phyloP scores from a whole-genome alignment of 495 filamentous ascomycete genomes.

The Aspergillus panamensis region DNA sequence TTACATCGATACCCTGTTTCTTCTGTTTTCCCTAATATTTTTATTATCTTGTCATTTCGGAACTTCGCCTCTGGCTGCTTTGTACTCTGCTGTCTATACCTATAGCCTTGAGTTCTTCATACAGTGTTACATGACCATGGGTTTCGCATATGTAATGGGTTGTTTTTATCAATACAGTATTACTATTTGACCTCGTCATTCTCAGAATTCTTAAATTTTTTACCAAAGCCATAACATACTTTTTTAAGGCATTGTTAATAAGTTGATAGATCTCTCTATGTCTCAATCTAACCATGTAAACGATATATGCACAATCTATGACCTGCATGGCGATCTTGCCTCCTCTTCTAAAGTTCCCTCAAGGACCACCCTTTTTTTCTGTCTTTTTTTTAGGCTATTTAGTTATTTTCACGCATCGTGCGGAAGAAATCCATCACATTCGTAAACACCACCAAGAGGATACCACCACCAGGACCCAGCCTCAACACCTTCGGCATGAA shows the following conservation, averaged over 20 bases:
- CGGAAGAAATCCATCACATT: constrained; percentile 91
- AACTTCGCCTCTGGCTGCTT: constrained; percentile 1
- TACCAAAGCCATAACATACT: background rate
- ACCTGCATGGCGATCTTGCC: background rate
- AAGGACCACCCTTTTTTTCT: background rate
- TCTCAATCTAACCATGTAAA: constrained; percentile 7
- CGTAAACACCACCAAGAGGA: constrained; percentile 88
- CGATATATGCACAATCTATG: constrained; percentile 4
- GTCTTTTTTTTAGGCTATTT: background rate
- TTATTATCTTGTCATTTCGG: constrained; percentile 7
- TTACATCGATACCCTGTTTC: constrained; percentile 40
- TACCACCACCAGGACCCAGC: constrained; percentile 85
- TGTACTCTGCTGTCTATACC: constrained; percentile 8
- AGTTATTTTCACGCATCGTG: constrained; percentile 36
- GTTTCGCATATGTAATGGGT: constrained; percentile 1
- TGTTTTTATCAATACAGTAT: background rate
- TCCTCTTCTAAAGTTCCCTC: background rate
- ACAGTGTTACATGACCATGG: constrained; percentile 4
- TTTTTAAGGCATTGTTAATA: too few relatives aligned
- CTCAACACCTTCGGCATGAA: constrained; percentile 94
- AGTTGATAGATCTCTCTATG: background rate
- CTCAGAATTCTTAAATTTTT: background rate
- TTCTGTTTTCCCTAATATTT: constrained; percentile 15
- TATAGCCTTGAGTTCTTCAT: constrained; percentile 4
- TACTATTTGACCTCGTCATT: background rate